A percentile compares a stretch with the other conserved stretches of the same genome.
Conservation (phyloP, 768 basidiomycete genomes). For the Mycena indigotica region DNA sequence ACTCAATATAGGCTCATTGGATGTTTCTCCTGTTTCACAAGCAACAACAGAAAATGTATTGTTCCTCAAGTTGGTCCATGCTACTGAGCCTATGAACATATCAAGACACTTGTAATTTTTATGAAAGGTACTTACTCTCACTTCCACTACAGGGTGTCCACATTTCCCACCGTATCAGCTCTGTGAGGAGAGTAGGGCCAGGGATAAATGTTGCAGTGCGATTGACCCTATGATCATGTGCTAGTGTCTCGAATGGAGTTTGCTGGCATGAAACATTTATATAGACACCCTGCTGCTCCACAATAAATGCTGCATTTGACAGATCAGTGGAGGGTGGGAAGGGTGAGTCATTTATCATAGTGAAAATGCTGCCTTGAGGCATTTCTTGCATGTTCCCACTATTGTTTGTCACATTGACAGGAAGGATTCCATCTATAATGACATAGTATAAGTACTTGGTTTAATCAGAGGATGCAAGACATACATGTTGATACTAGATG, state of each 20-base stretch:
- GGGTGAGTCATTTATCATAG: background rate
- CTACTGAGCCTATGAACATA: no score
- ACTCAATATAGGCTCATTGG: background rate
- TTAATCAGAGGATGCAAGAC: no score
- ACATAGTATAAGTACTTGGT: no score
- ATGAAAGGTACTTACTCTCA: no score
- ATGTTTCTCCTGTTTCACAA: background rate
- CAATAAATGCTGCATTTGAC: background rate
- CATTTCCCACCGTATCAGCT: background rate
- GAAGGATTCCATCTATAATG: conserved; percentile 4
- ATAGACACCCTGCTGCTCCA: conserved; percentile 5
- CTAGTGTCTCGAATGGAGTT: background rate
- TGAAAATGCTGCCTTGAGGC: background rate
- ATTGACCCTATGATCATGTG: no score
- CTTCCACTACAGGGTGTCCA: background rate
- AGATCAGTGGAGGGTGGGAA: background rate
- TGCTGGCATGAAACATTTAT: background rate
- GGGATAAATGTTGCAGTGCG: background rate
- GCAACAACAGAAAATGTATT: background rate
- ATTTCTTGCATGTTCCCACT: no score
- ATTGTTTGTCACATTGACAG: background rate
- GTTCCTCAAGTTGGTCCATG: background rate
- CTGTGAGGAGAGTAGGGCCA: background rate
- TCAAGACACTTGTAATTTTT: no score
- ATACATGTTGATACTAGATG: background rate